Evolutionary conservation across 2,329 filamentous ascomycete species (phyloP), one percentile per base, ranked within the genome.

Genomic region (Calonectria honghensis): DNA sequence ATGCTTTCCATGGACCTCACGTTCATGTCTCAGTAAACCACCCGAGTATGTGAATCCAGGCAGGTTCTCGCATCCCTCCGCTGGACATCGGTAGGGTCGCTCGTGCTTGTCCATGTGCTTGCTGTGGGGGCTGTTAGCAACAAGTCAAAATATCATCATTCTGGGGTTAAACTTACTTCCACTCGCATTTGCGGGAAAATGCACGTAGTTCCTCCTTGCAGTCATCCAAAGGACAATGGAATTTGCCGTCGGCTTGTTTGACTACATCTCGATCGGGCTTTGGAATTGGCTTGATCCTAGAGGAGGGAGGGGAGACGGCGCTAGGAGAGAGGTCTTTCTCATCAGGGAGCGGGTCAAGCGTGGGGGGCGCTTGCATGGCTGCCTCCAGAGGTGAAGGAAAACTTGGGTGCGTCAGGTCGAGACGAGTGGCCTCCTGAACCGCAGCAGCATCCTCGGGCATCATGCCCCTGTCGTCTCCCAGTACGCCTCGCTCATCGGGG

Each of bases 31-130:
- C 24, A 98, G 87, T 0, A 98, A 91, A 4, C 96, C 96, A 20
- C 96, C 96, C 0, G 95, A 96, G 83, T 98, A 98, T 1, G 96
- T 98, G 85, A 98, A 98, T 1, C 96, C 96, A 68, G 95, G 94
- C 0, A 98, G 90, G 81, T 98, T 98, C 81, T 96, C 95, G 85
- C 96, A 98, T 48, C 94, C 94, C n/a, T 91, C 90, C 54, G 94
- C 93, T 29, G 88, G 89, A 85, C 96, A 98, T 81, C 96, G 94
- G 83, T 98, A 98, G 1, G 96, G 96, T 16, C 96, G 91, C 79
- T 98, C 96, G 84, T 98, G 96, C 84, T 98, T 98, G 86, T 98
- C 96, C 96, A 98, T 98, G 84, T 98, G 96, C 87, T 98, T 98
- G 83, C 95, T 98, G 78, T 24, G 9, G 24, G 35, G 69, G 13